Conservation (phyloP, 23 red algal genomes). For the Gracilariopsis chorda region DNA sequence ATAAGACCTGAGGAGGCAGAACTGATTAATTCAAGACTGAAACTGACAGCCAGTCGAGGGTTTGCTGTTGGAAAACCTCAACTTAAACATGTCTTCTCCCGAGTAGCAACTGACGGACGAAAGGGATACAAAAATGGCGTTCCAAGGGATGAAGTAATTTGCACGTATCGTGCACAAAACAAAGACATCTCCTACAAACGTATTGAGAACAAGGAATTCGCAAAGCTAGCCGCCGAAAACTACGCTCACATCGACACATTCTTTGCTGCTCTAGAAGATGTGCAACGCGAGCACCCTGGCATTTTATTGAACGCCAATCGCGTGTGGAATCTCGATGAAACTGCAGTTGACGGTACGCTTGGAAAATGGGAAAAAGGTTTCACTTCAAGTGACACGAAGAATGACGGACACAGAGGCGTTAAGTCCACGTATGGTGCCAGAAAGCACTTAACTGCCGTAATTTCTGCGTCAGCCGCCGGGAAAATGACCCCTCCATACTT, state of each 20-base stretch:
- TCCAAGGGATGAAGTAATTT: neutral
- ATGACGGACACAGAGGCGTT: too few relatives aligned
- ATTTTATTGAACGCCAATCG: neutral
- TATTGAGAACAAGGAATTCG: neutral
- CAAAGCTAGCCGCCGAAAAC: neutral
- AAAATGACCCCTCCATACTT: too few relatives aligned
- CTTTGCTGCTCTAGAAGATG: neutral
- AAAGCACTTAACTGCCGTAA: too few relatives aligned
- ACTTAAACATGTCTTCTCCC: constrained; percentile 32
- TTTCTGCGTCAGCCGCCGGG: too few relatives aligned
- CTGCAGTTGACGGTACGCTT: neutral
- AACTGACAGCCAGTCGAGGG: neutral
- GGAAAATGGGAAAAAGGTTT: too few relatives aligned
- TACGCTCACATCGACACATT: neutral
- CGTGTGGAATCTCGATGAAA: constrained; percentile 20
- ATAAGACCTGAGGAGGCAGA: neutral
- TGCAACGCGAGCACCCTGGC: neutral
- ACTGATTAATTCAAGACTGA: neutral
- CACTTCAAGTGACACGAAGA: too few relatives aligned
- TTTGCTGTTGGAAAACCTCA: neutral
- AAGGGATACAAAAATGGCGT: neutral
- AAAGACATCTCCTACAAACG: neutral
- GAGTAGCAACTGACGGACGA: neutral
- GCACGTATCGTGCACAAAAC: neutral
- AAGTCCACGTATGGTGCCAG: too few relatives aligned